Base-by-base conservation (phyloP, 2,329 filamentous ascomycete species). In the Phaeoacremonium minimum region DNA sequence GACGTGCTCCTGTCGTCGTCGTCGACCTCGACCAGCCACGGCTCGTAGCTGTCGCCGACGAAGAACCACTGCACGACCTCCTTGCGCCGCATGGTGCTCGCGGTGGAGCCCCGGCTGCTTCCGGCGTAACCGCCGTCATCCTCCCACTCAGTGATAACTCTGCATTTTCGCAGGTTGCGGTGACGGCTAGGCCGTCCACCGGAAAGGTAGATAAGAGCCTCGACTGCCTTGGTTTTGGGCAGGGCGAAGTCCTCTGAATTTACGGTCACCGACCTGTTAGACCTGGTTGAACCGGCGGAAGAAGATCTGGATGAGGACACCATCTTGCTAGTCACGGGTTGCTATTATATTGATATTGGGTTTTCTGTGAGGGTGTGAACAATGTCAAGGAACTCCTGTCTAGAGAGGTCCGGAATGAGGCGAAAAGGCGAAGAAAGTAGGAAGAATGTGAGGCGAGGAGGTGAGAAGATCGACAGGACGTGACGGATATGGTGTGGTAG, bases 131-230 rank as follows among this genome's bases (percentile, higher is more conserved):
- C n/a, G 19, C 38, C 33, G 26, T 40, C 42, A 13, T 45, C 33
- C 11, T 40, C 33, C 8, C 20, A 32, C 38, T 46, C 44, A 4
- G 35, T 41, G 6, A 39, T 43, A 14, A 15, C 41, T 18, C 37
- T 42, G 7, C 42, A 30, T 17, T 36, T 36, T 14, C 42, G 42
- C 22, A 46, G 28, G 14, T 42, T 33, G 11, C 35, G 36, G 42
- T 43, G 37, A 29, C 41, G 35, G 19, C 42, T 41, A 17, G 44
- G 44, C 33, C 41, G 37, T 11, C 42, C 44, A 22, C 44, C 40
- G 8, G 42, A 40, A 9, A 43, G 29, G 18, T 41, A 46, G 42
- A 44, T 36, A 13, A 41, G 31, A 15, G 39, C 35, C 12, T 35
- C 38, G 33, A 36, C 22, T 14, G 17, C 28, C 7, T 34, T 38